These are phyloP conservation scores for Aspergillus sp. DNA, from an alignment of 2,329 filamentous ascomycete genomes.

Conservation along the genomic window DNA sequence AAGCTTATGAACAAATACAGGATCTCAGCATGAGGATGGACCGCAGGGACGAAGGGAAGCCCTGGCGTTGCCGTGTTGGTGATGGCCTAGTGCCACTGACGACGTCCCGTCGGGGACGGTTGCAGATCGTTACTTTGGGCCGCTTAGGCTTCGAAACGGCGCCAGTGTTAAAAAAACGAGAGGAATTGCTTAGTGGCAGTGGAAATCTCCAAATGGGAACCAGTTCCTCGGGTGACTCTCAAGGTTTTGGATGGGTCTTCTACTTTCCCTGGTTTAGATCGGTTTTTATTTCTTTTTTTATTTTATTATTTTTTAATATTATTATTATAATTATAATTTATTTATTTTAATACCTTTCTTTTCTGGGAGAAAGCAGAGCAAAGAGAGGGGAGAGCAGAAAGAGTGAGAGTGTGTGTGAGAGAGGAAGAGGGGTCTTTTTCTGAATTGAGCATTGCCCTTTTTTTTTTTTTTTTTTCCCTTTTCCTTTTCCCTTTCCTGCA, in stretches of 20 bases:
- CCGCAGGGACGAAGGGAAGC: conserved; percentile 31
- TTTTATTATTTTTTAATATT: conserved; percentile 6
- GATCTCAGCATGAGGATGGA: conserved; percentile 34
- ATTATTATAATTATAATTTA: conserved; percentile 12
- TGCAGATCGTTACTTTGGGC: conserved; percentile 41
- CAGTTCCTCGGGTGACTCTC: conserved; percentile 38
- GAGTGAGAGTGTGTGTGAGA: too few species aligned
- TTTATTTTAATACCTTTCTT: conserved; percentile 15
- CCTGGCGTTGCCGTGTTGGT: conserved; percentile 29
- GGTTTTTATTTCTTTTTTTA: conserved; percentile 15
- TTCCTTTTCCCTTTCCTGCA: conserved; percentile 2
- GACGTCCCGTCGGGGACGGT: conserved; percentile 42
- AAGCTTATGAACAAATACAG: conserved; percentile 47
- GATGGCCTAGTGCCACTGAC: conserved; percentile 42
- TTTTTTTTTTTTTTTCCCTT: not conserved
- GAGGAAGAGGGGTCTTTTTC: not conserved
- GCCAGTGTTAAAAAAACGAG: conserved; percentile 23
- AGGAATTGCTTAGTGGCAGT: conserved; percentile 15
- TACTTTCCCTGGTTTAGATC: conserved; percentile 17
- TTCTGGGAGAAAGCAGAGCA: not conserved
- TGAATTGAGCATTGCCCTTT: not conserved
- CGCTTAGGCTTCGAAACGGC: conserved; percentile 33
- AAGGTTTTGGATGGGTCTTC: conserved; percentile 22
- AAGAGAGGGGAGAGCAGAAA: too few species aligned
- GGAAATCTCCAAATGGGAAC: conserved; percentile 32